These are phyloP conservation scores for Vanilla planifolia DNA, from an alignment of 106 monocot genomes.

Conservation along the genomic window DNA sequence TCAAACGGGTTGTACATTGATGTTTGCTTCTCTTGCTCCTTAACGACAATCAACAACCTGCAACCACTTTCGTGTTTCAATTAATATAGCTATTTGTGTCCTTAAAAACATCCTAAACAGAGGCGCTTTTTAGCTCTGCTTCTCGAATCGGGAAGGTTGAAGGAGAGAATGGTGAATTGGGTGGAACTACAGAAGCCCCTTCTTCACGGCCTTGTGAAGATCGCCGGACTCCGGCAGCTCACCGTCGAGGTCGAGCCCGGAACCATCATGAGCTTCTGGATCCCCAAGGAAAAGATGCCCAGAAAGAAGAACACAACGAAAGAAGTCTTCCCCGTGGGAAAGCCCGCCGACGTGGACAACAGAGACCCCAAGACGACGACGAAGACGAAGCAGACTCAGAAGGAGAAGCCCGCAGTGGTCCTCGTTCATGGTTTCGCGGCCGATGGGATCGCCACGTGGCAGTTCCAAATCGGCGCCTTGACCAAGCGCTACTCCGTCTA, in stretches of 20 bases:
- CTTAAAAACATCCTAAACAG: no score
- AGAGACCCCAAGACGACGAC: not conserved
- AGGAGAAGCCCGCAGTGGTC: constrained; percentile 63
- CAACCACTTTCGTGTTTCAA: no score
- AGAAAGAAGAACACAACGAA: constrained; percentile 7
- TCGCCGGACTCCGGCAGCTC: constrained; percentile 54
- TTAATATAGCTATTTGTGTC: no score
- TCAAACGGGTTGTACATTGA: no score
- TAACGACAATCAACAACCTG: no score
- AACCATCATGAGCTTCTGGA: constrained; percentile 72
- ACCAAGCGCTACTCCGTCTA: constrained; percentile 45
- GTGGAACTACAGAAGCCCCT: constrained; percentile 67
- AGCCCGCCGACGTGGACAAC: not conserved
- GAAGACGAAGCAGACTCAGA: constrained; percentile 9
- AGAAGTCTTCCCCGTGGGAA: constrained; percentile 23
- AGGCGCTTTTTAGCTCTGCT: no score
- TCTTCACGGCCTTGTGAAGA: constrained; percentile 42
- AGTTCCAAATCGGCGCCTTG: constrained; percentile 58
- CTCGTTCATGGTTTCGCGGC: constrained; percentile 88
- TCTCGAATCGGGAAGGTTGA: no score
- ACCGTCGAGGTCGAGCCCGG: constrained; percentile 61
- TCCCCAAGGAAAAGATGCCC: constrained; percentile 42
- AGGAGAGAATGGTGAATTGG: constrained; percentile 64
- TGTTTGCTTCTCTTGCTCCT: no score
- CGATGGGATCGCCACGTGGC: constrained; percentile 86